Conservation (phyloP, 345 rosid genomes). For the Lumnitzera racemosa region DNA sequence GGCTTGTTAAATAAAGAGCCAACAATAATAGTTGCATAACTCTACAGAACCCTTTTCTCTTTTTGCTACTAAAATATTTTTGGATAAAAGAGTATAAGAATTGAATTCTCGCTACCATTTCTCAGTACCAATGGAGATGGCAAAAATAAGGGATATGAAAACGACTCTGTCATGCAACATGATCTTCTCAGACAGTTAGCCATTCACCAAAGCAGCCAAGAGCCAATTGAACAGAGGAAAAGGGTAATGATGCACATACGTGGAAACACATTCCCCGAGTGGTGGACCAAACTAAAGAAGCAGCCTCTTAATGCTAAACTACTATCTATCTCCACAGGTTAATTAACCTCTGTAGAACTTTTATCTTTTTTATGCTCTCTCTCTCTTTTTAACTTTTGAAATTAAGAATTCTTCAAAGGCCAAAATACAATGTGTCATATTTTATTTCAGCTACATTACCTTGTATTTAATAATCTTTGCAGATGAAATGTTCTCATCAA, state of each 20-base stretch:
- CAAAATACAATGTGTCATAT: no score
- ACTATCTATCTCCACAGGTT: conserved; percentile 47
- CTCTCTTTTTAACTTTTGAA: no score
- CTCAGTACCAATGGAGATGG: conserved; percentile 30
- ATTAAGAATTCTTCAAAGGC: no score
- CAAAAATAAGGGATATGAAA: conserved; percentile 21
- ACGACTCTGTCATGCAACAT: conserved; percentile 41
- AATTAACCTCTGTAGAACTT: not conserved
- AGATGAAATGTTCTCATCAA: conserved; percentile 45
- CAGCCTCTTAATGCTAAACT: conserved; percentile 21
- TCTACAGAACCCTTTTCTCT: no score
- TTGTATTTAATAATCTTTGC: conserved; percentile 1
- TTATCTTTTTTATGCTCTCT: no score
- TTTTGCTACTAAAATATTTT: no score
- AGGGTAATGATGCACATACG: conserved; percentile 29
- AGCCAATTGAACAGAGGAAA: conserved; percentile 14
- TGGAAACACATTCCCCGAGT: conserved; percentile 29
- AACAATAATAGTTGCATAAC: no score
- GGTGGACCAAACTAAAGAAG: conserved; percentile 25
- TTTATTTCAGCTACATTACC: no score
- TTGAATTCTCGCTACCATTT: conserved; percentile 4
- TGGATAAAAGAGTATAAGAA: no score
- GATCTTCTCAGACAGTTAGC: conserved; percentile 42
- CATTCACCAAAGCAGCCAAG: conserved; percentile 22
- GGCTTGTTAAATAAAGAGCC: no score